These are phyloP conservation scores for Gentiana straminea DNA, from an alignment of 257 asterid species.

Conservation along the genomic window DNA sequence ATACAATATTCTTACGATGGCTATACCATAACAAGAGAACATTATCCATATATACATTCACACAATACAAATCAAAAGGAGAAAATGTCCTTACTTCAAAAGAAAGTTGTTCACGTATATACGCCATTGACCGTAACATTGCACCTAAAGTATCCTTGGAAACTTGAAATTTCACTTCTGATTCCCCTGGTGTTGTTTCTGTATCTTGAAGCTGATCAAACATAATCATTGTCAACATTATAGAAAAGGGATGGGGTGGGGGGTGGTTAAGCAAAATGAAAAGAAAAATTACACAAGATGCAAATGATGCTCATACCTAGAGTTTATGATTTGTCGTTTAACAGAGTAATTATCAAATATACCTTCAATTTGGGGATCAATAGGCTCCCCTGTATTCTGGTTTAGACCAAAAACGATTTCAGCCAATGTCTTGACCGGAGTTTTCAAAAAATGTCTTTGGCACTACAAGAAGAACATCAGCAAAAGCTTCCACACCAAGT, in stretches of 20 bases:
- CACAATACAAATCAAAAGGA: slow-evolving; percentile 7
- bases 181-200: slow-evolving; percentile 46
- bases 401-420: too few relatives aligned
- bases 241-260: too few relatives aligned
- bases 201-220: slow-evolving; percentile 58
- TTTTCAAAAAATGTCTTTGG: slow-evolving; percentile 94
- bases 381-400: too few relatives aligned
- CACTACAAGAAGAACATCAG: slow-evolving; percentile 91
- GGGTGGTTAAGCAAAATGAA: too few relatives aligned
- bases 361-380: too few relatives aligned
- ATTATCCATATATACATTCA: background rate
- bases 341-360: too few relatives aligned
- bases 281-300: too few relatives aligned
- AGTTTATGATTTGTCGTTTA: too few relatives aligned
- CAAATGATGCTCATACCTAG: too few relatives aligned
- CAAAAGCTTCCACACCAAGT: slow-evolving; percentile 97
- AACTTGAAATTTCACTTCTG: slow-evolving; percentile 80
- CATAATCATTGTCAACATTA: too few relatives aligned
- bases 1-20: too few relatives aligned
- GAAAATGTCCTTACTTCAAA: slow-evolving; percentile 25
- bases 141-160: slow-evolving; percentile 65
- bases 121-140: slow-evolving; percentile 74
- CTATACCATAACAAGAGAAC: too few relatives aligned
- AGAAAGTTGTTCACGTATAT: slow-evolving; percentile 67
- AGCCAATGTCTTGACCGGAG: slow-evolving; percentile 97